A percentile compares a stretch with the other conserved stretches of the same genome.
Evolutionary conservation across 208 protist species (phyloP).

Genomic region (Trypanosoma melophagium): DNA sequence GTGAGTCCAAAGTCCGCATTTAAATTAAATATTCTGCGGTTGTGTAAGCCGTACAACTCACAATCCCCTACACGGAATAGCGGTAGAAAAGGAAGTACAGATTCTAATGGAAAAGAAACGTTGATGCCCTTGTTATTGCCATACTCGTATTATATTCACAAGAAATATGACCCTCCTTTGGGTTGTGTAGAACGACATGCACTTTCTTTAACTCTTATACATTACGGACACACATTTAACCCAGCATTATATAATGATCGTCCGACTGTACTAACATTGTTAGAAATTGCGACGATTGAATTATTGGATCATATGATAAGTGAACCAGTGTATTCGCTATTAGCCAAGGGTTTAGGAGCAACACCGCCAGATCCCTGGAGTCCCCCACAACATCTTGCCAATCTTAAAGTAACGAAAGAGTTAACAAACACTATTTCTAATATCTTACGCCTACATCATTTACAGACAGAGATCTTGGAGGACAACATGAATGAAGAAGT

Average conservation of each 20-base stretch:
- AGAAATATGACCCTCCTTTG: slow-evolving; percentile 60
- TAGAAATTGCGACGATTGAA: slow-evolving; percentile 53
- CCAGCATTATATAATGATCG: slow-evolving; percentile 50
- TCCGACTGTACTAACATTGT: slow-evolving; percentile 41
- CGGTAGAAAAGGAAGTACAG: neutral
- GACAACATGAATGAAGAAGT: neutral
- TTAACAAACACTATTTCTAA: slow-evolving; percentile 45
- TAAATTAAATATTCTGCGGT: slow-evolving; percentile 37
- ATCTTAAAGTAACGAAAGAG: slow-evolving; percentile 48
- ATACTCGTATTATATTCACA: slow-evolving; percentile 72
- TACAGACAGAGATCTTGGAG: slow-evolving; percentile 34
- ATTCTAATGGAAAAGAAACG: neutral
- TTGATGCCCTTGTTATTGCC: slow-evolving; percentile 23
- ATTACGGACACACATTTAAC: slow-evolving; percentile 45
- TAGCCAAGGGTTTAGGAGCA: slow-evolving; percentile 31
- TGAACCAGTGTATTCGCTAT: slow-evolving; percentile 40
- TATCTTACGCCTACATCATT: slow-evolving; percentile 43
- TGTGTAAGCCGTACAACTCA: slow-evolving; percentile 25
- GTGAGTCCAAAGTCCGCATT: slow-evolving; percentile 31
- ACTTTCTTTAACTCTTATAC: slow-evolving; percentile 66
- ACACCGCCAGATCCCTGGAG: neutral
- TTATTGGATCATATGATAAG: slow-evolving; percentile 58
- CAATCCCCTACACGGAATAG: neutral
- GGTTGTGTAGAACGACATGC: slow-evolving; percentile 79
- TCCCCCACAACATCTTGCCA: slow-evolving; percentile 29